phyloP scores from a whole-genome alignment of 805 yeast genomes.

The Yamadazyma phyllophila region DNA sequence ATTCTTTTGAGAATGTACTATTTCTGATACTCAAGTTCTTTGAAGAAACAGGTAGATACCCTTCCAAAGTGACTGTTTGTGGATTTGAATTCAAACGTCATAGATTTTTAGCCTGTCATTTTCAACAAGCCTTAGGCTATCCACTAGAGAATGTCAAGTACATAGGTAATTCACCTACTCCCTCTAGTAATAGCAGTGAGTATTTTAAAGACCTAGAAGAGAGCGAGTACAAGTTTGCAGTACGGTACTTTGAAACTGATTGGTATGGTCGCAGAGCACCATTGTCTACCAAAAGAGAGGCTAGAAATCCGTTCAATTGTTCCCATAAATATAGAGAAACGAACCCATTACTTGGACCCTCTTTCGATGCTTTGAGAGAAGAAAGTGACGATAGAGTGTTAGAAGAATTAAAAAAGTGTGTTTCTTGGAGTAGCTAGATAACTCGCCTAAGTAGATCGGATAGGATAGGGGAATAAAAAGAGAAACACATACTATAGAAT shows the following conservation, averaged over 20 bases:
- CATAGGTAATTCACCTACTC: conserved; percentile 57
- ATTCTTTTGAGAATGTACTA: conserved; percentile 74
- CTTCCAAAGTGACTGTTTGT: conserved; percentile 51
- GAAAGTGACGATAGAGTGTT: conserved; percentile 11
- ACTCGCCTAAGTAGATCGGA: too few species aligned
- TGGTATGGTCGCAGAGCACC: conserved; percentile 54
- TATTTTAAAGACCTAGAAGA: conserved; percentile 49
- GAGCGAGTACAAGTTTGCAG: conserved; percentile 54
- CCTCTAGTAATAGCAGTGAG: conserved; percentile 25
- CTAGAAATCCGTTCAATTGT: conserved; percentile 57
- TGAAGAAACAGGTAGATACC: conserved; percentile 47
- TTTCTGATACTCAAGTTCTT: conserved; percentile 56
- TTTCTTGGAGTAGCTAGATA: background rate
- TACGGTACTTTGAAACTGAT: conserved; percentile 50
- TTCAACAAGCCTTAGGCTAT: conserved; percentile 45
- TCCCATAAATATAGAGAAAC: conserved; percentile 33
- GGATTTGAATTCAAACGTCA: conserved; percentile 74
- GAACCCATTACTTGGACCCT: conserved; percentile 20
- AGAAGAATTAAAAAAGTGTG: conserved; percentile 3
- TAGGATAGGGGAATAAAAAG: too few species aligned
- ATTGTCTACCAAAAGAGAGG: conserved; percentile 45
- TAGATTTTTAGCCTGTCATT: conserved; percentile 58
- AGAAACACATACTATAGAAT: conserved; percentile 3
- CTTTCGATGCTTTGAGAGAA: conserved; percentile 12
- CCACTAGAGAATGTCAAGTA: conserved; percentile 41